Evolutionary conservation across 1,139 yeast genomes (phyloP).

Genomic region (Suzukiozyma palmioleophila): DNA sequence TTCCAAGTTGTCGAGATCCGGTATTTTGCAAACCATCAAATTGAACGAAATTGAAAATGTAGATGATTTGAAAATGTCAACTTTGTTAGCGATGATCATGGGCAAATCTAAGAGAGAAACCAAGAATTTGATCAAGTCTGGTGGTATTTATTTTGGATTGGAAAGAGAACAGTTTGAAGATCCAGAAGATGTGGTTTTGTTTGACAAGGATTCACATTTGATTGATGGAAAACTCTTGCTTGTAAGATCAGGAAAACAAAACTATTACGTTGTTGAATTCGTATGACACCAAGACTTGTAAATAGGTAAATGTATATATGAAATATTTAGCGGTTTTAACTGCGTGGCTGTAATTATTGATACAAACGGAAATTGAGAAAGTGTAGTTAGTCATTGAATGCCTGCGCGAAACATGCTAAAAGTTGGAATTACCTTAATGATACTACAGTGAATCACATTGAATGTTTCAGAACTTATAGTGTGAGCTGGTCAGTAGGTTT

Average conservation of each 20-base stretch:
- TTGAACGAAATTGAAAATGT: slow-evolving; percentile 30
- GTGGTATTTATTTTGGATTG: slow-evolving; percentile 70
- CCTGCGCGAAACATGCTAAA: no score
- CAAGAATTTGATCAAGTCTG: slow-evolving; percentile 58
- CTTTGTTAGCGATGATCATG: slow-evolving; percentile 33
- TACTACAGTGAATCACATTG: no score
- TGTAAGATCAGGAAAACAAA: slow-evolving; percentile 72
- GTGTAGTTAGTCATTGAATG: no score
- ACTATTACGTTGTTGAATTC: slow-evolving; percentile 52
- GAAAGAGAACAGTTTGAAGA: slow-evolving; percentile 52
- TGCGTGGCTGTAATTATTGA: no score
- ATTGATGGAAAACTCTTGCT: slow-evolving; percentile 60
- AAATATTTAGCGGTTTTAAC: no score
- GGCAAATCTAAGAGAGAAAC: slow-evolving; percentile 50
- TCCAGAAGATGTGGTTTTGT: slow-evolving; percentile 45
- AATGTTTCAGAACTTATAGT: no score
- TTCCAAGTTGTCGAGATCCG: slow-evolving; percentile 56
- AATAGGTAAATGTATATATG: neutral
- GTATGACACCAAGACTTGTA: slow-evolving; percentile 6
- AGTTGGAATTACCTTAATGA: no score
- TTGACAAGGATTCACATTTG: slow-evolving; percentile 43
- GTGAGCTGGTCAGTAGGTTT: no score
- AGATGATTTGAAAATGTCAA: slow-evolving; percentile 37
- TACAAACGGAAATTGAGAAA: no score
- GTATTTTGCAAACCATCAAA: slow-evolving; percentile 45